Conservation (phyloP, 164 flowering plant genomes). For the Dillenia turbinata region DNA sequence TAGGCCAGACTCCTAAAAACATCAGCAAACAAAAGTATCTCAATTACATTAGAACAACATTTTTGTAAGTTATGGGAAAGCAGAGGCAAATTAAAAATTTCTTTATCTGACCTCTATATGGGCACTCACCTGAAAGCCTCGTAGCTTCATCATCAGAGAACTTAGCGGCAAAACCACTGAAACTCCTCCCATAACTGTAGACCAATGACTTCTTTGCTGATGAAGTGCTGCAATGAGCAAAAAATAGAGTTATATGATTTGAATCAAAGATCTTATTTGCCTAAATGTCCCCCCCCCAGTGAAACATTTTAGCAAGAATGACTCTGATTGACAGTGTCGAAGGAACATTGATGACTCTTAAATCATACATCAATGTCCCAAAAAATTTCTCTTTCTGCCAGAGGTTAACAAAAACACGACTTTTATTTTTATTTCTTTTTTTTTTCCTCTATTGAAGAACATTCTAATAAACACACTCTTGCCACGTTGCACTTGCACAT, state of each 20-base stretch:
- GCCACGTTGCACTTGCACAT: no score
- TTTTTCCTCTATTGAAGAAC: no score
- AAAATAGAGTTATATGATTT: not conserved
- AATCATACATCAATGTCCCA: no score
- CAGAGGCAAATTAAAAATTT: not conserved
- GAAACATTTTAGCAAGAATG: no score
- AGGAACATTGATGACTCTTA: no score
- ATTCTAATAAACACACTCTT: no score
- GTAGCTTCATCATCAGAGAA: conserved; percentile 34
- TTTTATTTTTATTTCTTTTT: not conserved
- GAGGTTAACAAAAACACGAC: no score
- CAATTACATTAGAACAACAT: not conserved
- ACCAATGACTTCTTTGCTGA: conserved; percentile 27
- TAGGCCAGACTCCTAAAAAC: conserved; percentile 39
- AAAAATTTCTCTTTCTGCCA: no score
- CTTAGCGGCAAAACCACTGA: conserved; percentile 46
- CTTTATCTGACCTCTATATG: conserved; percentile 13
- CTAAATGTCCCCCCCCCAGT: no score
- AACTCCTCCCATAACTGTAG: conserved; percentile 38
- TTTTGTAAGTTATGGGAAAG: no score
- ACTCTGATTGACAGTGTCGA: no score
- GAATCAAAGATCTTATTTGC: not conserved
- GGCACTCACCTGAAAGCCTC: conserved; percentile 28
- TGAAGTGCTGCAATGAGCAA: conserved; percentile 13
- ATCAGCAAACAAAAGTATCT: not conserved